Evolutionary conservation across 2,329 filamentous ascomycete genomes (phyloP).

Genomic region (Colletotrichum horii): DNA sequence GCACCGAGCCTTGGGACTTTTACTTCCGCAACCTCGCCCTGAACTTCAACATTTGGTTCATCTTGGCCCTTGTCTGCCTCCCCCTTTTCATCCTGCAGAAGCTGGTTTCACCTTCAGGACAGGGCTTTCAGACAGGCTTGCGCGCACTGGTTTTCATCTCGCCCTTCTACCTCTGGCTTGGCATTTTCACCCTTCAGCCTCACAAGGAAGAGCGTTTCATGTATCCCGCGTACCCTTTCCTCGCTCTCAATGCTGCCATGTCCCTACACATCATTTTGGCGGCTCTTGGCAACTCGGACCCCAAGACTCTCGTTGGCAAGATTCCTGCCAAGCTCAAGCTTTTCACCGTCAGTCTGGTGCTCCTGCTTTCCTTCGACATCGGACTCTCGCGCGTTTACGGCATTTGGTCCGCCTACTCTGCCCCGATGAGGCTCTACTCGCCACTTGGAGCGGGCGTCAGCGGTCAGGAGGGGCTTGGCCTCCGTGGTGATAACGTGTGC

Average conservation of each 20-base stretch:
- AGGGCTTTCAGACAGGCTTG: conserved; percentile 72
- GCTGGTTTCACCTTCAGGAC: conserved; percentile 62
- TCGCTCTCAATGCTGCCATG: conserved; percentile 87
- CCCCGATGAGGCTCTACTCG: conserved; percentile 74
- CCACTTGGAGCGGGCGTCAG: conserved; percentile 63
- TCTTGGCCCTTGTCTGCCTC: conserved; percentile 75
- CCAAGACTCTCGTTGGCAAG: conserved; percentile 69
- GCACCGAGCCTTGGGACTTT: conserved; percentile 96
- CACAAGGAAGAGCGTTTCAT: conserved; percentile 99
- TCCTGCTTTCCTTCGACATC: conserved; percentile 69
- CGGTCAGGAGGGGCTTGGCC: conserved; percentile 54
- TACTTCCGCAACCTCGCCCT: conserved; percentile 89
- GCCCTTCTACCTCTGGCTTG: conserved; percentile 95
- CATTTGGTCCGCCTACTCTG: conserved; percentile 81
- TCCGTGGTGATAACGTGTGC: conserved; percentile 75
- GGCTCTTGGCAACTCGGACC: conserved; percentile 73
- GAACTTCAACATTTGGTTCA: conserved; percentile 96
- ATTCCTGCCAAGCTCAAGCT: conserved; percentile 81
- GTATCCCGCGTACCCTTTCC: conserved; percentile 93
- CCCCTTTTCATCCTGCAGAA: conserved; percentile 81
- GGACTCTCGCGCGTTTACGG: conserved; percentile 77
- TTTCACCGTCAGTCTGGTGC: conserved; percentile 59
- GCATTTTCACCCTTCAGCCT: conserved; percentile 88
- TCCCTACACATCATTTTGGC: conserved; percentile 81
- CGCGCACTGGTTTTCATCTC: conserved; percentile 78